Base-by-base conservation (phyloP, 192 early-diverging fungal species). In the Coemansia sp. region DNA sequence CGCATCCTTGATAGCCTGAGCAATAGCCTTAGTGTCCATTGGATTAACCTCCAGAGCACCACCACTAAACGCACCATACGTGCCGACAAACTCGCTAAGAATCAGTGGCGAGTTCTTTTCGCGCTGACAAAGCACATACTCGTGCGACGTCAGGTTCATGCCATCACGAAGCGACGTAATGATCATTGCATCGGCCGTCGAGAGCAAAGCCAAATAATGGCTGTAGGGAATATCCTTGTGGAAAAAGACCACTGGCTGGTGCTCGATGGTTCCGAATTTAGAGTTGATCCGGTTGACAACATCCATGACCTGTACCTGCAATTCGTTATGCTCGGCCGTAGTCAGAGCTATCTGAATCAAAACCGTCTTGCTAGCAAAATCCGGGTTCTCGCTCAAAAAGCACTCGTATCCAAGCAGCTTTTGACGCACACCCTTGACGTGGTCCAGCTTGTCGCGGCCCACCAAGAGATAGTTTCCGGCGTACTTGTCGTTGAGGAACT, bases 61-160 rank as follows among this genome's bases (percentile, higher is more conserved):
- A 17, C 88, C 89, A 33, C 88, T 87, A 23, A 96, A 82, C 10
- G 86, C 85, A 37, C 94, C 94, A 46, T 92, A 93, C 0, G 94
- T 95, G 27, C 95, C 95, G 17, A 94, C 90, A 80, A 98, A 98
- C 81, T 98, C 96, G 58, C 90, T 93, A 9, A 98, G 79, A 42
- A 98, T 86, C 52, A 97, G 70, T 7, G 92, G 87, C 17, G 84
- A 85, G 43, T 84, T 77, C 34, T 83, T 87, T 39, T 87, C 86
- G 44, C 88, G 81, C 59, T 97, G 94, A 61, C 91, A 95, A 13
- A 94, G 81, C 36, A 95, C 86, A 68, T 87, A 96, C 66, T 96
- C 93, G 51, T 97, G 94, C 4, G 87, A 89, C 3, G 92, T 95
- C 25, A 93, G 82, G 70, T 97, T 97, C 96, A 98, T 97, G 24